Percentiles rank a stretch among this genome's conserved stretches.
Evolutionary conservation across 306 rosid genomes (phyloP).

Genomic region (Vachellia collinsii): DNA sequence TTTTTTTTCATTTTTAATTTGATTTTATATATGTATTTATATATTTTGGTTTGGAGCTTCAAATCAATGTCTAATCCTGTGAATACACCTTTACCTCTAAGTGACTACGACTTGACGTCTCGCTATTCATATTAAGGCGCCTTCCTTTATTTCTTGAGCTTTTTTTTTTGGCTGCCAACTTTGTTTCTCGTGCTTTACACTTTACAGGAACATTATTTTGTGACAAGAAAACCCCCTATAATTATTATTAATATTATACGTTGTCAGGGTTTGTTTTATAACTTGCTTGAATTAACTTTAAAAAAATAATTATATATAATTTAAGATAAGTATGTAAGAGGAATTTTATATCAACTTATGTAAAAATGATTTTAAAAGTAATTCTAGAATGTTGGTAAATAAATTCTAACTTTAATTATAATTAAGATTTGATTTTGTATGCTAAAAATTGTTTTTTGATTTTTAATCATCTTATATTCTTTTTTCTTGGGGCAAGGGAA

Average conservation of each 20-base stretch:
- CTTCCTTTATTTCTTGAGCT: background rate
- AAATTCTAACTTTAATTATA: too few relatives aligned
- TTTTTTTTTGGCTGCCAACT: background rate
- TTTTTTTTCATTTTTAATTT: background rate
- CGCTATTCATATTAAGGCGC: slow-evolving; percentile 15
- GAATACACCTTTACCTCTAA: slow-evolving; percentile 43
- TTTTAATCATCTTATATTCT: too few relatives aligned
- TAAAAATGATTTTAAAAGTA: too few relatives aligned
- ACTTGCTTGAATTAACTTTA: too few relatives aligned
- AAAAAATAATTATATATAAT: too few relatives aligned
- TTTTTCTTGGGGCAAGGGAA: too few relatives aligned
- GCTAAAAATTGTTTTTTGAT: too few relatives aligned
- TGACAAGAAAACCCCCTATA: background rate
- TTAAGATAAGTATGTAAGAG: too few relatives aligned
- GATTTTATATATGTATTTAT: background rate
- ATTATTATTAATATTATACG: background rate
- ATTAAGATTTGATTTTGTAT: too few relatives aligned
- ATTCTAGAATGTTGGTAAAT: too few relatives aligned
- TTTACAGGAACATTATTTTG: background rate
- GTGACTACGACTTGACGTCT: slow-evolving; percentile 32
- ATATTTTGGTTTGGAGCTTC: background rate
- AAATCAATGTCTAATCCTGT: background rate
- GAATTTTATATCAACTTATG: too few relatives aligned
- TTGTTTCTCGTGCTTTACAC: background rate
- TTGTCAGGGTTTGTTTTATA: background rate